Base-by-base conservation (phyloP, 1,284 basidiomycete genomes). In the Gymnopus androsaceus region DNA sequence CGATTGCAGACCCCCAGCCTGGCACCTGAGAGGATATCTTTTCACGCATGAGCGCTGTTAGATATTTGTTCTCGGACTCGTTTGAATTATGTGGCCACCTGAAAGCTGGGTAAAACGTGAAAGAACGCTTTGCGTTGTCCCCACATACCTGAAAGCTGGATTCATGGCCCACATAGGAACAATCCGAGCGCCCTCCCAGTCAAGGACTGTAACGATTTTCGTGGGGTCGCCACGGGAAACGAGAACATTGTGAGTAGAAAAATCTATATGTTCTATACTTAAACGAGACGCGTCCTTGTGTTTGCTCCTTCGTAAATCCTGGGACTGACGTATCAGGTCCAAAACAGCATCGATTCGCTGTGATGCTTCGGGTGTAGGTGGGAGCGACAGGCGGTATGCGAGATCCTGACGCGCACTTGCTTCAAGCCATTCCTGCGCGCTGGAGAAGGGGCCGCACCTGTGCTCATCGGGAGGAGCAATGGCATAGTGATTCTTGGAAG, bases 111-210 rank as follows among this genome's bases (percentile, higher is more conserved):
- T 57, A n/a, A n/a, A n/a, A n/a, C n/a, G n/a, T n/a, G n/a, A n/a
- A n/a, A n/a, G n/a, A n/a, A n/a, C n/a, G n/a, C n/a, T n/a, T n/a
- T n/a, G n/a, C n/a, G n/a, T n/a, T n/a, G n/a, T n/a, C n/a, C n/a
- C n/a, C n/a, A n/a, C n/a, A n/a, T n/a, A 59, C 25, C 42, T 36
- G 30, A 59, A 59, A 25, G 50, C 17, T 6, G 51, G 51, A 31
- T 57, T 51, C 51, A 51, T 57, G 4, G 51, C 59, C 62, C 62
- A 63, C 27, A 63, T 53, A 3, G 66, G 66, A 3, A 58, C 61
- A 31, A 61, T 54, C n/a, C 55, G 56, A 14, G 58, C 55, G 19
- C 59, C 61, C 55, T 67, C 64, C 66, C 66, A 68, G 45, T 67
- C 66, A 30, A 68, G 61, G 12, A 68, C 54, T 12, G 55, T 59